Percentiles rank a stretch among this genome's conserved stretches.
Conservation (phyloP, 2,329 filamentous ascomycete genomes). For the Pezicula neosporulosa region DNA sequence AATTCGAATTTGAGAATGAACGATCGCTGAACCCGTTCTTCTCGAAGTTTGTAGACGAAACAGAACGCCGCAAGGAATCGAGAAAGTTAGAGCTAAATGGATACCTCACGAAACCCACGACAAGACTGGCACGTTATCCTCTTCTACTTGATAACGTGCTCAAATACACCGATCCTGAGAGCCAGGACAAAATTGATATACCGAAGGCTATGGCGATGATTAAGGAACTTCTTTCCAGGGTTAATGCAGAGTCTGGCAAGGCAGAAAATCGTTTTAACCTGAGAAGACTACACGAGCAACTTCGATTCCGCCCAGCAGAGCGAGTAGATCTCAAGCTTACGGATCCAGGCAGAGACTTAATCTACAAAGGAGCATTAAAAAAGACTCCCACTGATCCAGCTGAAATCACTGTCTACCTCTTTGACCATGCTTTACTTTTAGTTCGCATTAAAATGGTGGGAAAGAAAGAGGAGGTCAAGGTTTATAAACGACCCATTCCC, state of each 20-base stretch:
- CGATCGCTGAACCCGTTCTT: conserved; percentile 83
- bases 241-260: conserved; percentile 94
- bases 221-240: conserved; percentile 78
- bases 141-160: conserved; percentile 85
- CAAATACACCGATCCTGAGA: conserved; percentile 88
- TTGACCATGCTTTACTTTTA: conserved; percentile 91
- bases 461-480: conserved; percentile 91
- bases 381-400: conserved; percentile 84
- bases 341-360: conserved; percentile 86
- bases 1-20: conserved; percentile 98
- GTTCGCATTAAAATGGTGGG: conserved; percentile 89
- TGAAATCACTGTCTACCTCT: conserved; percentile 92
- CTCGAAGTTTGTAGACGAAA: conserved; percentile 90
- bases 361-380: conserved; percentile 93
- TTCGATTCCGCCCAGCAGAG: conserved; percentile 87
- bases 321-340: conserved; percentile 92
- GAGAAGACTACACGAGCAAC: conserved; percentile 83
- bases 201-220: conserved; percentile 86
- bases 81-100: conserved; percentile 95
- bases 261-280: conserved; percentile 97
- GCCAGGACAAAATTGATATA: conserved; percentile 86
- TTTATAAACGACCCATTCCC: conserved; percentile 91
- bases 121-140: conserved; percentile 89
- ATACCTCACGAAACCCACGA: conserved; percentile 96
- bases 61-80: conserved; percentile 92